Percentiles rank a stretch among this genome's conserved stretches.
These are phyloP conservation scores for Benincasa hispida DNA, from an alignment of 306 rosid species.

Conservation along the genomic window DNA sequence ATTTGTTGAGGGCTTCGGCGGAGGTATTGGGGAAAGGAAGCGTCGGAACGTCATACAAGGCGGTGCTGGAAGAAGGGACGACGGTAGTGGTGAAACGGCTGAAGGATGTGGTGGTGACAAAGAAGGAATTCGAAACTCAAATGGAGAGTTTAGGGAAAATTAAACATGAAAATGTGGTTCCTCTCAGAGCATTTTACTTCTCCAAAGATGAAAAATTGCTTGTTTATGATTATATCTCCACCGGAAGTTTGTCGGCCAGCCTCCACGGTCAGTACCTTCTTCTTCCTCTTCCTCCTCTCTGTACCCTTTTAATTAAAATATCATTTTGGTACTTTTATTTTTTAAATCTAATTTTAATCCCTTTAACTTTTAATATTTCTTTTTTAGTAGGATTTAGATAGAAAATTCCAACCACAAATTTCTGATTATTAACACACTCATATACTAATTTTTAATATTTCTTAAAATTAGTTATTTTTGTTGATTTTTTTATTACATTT, in stretches of 20 bases:
- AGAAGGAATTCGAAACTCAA: slow-evolving; percentile 67
- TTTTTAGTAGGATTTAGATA: too few relatives aligned
- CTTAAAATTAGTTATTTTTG: too few relatives aligned
- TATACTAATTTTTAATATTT: too few relatives aligned
- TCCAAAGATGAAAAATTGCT: slow-evolving; percentile 92
- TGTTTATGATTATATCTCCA: slow-evolving; percentile 67
- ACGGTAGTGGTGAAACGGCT: slow-evolving; percentile 90
- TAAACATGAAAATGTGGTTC: slow-evolving; percentile 83
- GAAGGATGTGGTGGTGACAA: slow-evolving; percentile 66
- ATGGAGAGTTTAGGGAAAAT: slow-evolving; percentile 69
- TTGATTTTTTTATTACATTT: too few relatives aligned
- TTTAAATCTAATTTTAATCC: too few relatives aligned
- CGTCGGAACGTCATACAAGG: slow-evolving; percentile 93
- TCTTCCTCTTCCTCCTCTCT: neutral
- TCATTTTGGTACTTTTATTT: neutral
- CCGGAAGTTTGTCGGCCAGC: slow-evolving; percentile 83
- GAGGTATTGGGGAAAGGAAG: slow-evolving; percentile 96
- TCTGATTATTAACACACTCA: too few relatives aligned
- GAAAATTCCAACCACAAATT: too few relatives aligned
- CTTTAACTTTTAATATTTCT: too few relatives aligned
- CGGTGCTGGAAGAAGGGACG: slow-evolving; percentile 87
- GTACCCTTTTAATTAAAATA: neutral
- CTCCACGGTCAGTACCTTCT: slow-evolving; percentile 60
- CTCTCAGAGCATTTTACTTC: slow-evolving; percentile 74
- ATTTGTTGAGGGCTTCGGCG: slow-evolving; percentile 86